Base-by-base conservation (phyloP, 495 filamentous ascomycete species). In the Pseudevernia furfuracea region DNA sequence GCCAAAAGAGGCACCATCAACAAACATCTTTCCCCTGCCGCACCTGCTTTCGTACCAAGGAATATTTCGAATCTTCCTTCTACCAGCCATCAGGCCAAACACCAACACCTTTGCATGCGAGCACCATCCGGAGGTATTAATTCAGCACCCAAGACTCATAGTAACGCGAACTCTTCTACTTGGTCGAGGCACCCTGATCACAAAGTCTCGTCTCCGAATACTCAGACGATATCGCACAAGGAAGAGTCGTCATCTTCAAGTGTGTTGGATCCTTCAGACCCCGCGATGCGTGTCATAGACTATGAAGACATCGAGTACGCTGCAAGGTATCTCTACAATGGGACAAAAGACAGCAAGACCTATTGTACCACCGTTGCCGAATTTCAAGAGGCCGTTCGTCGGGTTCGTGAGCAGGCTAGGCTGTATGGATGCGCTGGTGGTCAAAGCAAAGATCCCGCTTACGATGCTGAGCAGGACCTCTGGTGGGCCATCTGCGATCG, bases 401-500 rank as follows among this genome's bases (percentile, higher is more conserved):
- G 61, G 2, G 68, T 70, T 37, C 70, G 68, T 28, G 65, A 71
- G 58, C 70, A 71, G 66, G 70, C 70, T 36, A 58, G 66, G 48
- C 41, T 68, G 55, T 68, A 70, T 56, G 70, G 70, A 19, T 71
- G 70, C 61, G 59, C 62, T 46, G 70, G 70, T 41, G 70, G 70
- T 1, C 63, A 64, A 43, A 71, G 70, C 58, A 71, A 71, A 61
- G 68, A 71, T 34, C 70, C 70, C 39, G 70, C 65, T 23, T 68
- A 69, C 59, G 70, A 71, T 34, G 70, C 70, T 30, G 70, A 71
- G 62, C 65, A 71, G 44, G 70, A 71, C 62, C 60, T 71, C 9
- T 69, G 70, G 59, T 71, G 70, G 70, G 70, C 70, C 9, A 71
- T 71, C 28, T 66, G 70, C 37, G 68, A 70, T 23, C 37, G 56